phyloP scores from a whole-genome alignment of 805 yeast genomes.

The Saccharomyces paradoxus region DNA sequence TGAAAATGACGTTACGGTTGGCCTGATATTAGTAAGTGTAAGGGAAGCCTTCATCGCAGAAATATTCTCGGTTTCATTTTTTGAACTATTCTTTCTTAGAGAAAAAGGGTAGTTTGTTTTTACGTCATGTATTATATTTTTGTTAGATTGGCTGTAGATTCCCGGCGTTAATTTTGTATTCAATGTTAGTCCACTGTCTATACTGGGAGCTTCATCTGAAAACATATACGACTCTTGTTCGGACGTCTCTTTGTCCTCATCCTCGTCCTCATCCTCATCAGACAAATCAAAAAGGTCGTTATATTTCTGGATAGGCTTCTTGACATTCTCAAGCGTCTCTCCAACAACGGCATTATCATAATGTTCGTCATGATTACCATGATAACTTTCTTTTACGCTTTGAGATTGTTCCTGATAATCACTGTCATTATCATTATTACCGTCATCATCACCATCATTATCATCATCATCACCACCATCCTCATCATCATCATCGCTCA shows the following conservation, averaged over 20 bases:
- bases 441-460: not conserved
- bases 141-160: not conserved
- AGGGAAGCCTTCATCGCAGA: not conserved
- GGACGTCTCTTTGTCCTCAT: slow-evolving; percentile 3
- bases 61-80: not conserved
- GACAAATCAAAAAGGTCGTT: slow-evolving; percentile 20
- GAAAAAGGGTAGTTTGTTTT: not conserved
- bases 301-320: slow-evolving; percentile 10
- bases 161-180: not conserved
- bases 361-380: too few species aligned
- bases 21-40: not conserved
- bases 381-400: too few species aligned
- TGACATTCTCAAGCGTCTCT: not conserved
- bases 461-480: slow-evolving; percentile 3
- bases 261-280: slow-evolving; percentile 12
- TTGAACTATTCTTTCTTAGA: not conserved
- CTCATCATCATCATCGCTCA: slow-evolving; percentile 14
- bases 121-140: not conserved
- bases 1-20: slow-evolving; percentile 7
- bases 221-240: not conserved
- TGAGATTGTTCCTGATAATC: too few species aligned
- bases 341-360: not conserved
- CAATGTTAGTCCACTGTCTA: not conserved
- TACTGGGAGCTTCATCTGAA: not conserved
- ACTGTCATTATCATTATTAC: slow-evolving; percentile 1